Evolutionary conservation across 805 yeast genomes (phyloP).

Genomic region (Wickerhamiella domercqiae): DNA sequence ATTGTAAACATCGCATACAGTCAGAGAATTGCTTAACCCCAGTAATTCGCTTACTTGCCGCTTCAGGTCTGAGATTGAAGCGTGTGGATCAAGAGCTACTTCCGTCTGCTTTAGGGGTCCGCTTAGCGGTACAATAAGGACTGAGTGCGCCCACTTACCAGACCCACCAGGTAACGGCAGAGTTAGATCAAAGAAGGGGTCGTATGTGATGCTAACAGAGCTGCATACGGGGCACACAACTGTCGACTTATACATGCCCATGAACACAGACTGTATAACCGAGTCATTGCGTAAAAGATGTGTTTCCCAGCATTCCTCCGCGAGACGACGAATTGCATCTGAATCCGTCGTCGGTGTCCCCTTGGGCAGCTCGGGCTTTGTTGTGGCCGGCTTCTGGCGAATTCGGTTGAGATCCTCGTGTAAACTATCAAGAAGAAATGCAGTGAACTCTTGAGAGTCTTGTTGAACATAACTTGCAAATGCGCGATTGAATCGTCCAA

Average conservation of each 20-base stretch:
- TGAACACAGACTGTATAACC: slow-evolving; percentile 67
- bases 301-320: slow-evolving; percentile 63
- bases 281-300: slow-evolving; percentile 76
- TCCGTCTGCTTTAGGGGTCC: slow-evolving; percentile 40
- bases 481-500: slow-evolving; percentile 65
- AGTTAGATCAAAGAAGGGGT: slow-evolving; percentile 83
- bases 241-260: slow-evolving; percentile 83
- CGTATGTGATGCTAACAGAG: slow-evolving; percentile 74
- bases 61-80: slow-evolving; percentile 50
- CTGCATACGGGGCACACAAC: slow-evolving; percentile 74
- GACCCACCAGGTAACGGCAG: slow-evolving; percentile 64
- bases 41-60: slow-evolving; percentile 38
- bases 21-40: slow-evolving; percentile 23
- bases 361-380: slow-evolving; percentile 64
- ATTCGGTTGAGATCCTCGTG: slow-evolving; percentile 89
- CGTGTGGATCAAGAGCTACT: slow-evolving; percentile 53
- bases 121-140: slow-evolving; percentile 46
- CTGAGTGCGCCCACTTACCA: slow-evolving; percentile 48
- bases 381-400: slow-evolving; percentile 66
- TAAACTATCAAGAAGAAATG: slow-evolving; percentile 72
- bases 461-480: slow-evolving; percentile 78
- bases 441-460: slow-evolving; percentile 85
- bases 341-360: slow-evolving; percentile 39
- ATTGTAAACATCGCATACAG: slow-evolving; percentile 50
- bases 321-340: slow-evolving; percentile 42